Percentiles rank a stretch among this genome's conserved stretches.
Conservation (phyloP, 441 rosid species). For the Geranium incanum region DNA sequence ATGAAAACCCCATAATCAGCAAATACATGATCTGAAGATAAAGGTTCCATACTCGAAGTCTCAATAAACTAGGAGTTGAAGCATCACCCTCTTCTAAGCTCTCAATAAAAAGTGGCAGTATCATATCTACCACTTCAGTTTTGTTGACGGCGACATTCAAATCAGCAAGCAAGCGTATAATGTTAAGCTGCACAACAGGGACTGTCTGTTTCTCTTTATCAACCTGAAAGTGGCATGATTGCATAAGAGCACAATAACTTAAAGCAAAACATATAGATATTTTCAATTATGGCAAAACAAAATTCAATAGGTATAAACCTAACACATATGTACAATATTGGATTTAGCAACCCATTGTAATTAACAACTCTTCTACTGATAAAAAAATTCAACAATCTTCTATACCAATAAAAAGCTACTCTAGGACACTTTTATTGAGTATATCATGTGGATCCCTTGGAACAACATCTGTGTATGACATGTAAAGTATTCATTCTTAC, state of each 20-base stretch:
- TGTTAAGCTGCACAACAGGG: constrained; percentile 75
- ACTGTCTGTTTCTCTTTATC: constrained; percentile 69
- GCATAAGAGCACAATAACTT: background rate
- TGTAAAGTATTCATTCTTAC: background rate
- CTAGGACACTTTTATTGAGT: background rate
- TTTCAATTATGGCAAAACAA: background rate
- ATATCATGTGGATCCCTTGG: background rate
- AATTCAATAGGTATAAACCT: background rate
- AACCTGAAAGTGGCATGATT: constrained; percentile 42
- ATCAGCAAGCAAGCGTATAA: constrained; percentile 86
- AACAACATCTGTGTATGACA: background rate
- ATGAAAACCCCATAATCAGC: constrained; percentile 19
- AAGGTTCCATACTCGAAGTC: constrained; percentile 67
- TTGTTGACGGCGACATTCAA: constrained; percentile 77
- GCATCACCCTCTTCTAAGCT: constrained; percentile 98
- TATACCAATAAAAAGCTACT: background rate
- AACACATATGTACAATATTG: background rate
- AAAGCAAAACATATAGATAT: background rate
- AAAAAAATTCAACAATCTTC: background rate
- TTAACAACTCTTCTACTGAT: background rate
- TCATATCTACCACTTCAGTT: constrained; percentile 94
- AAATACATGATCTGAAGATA: constrained; percentile 28
- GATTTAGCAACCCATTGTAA: background rate
- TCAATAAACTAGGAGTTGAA: constrained; percentile 71
- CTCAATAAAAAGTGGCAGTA: constrained; percentile 92